phyloP scores from a whole-genome alignment of 495 filamentous ascomycete genomes.

The Talaromyces ruber region DNA sequence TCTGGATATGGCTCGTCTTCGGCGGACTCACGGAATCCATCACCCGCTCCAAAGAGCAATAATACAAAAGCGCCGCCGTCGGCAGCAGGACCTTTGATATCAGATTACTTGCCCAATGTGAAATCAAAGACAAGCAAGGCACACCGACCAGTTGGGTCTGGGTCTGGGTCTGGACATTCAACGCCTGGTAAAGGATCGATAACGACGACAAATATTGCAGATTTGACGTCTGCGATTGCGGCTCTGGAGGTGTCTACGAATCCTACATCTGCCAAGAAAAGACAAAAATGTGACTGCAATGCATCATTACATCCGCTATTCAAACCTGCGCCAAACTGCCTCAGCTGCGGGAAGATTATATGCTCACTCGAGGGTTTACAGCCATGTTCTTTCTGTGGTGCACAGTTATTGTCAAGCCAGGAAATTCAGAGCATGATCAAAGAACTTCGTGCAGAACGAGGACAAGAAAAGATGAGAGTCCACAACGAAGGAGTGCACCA shows the following conservation, averaged over 20 bases:
- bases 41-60: slow-evolving; percentile 25
- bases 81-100: slow-evolving; percentile 66
- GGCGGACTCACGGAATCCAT: slow-evolving; percentile 26
- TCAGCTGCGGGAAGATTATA: slow-evolving; percentile 92
- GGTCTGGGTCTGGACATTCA: slow-evolving; percentile 13
- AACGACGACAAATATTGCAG: slow-evolving; percentile 59
- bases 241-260: slow-evolving; percentile 84
- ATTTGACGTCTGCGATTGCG: slow-evolving; percentile 88
- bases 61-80: slow-evolving; percentile 55
- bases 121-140: slow-evolving; percentile 49
- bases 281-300: slow-evolving; percentile 73
- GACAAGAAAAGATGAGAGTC: slow-evolving; percentile 71
- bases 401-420: slow-evolving; percentile 56
- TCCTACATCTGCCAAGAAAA: slow-evolving; percentile 48
- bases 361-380: slow-evolving; percentile 91
- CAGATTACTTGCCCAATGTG: slow-evolving; percentile 60
- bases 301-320: slow-evolving; percentile 79
- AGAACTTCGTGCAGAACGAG: slow-evolving; percentile 78
- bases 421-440: slow-evolving; percentile 81
- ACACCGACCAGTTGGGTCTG: not conserved
- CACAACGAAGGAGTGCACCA: slow-evolving; percentile 67
- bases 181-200: slow-evolving; percentile 44
- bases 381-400: slow-evolving; percentile 86
- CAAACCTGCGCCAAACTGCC: slow-evolving; percentile 80
- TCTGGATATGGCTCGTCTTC: slow-evolving; percentile 17